These are phyloP conservation scores for Metschnikowia similis DNA, from an alignment of 805 yeast species.

Conservation along the genomic window DNA sequence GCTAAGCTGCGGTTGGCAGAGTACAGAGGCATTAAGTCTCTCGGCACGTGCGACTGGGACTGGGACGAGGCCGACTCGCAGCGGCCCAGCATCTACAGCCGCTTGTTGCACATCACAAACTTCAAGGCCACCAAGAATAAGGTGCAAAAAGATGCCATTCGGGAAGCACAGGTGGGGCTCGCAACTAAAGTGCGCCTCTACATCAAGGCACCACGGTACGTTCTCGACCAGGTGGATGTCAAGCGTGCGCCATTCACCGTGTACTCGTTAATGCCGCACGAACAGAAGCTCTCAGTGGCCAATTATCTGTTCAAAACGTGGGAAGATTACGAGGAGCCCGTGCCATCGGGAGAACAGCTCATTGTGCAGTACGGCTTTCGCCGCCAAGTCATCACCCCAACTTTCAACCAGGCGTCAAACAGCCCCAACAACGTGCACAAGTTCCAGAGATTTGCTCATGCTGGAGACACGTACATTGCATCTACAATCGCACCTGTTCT, in stretches of 20 bases:
- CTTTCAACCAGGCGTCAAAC: constrained; percentile 74
- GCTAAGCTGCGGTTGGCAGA: constrained; percentile 72
- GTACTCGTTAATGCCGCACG: constrained; percentile 77
- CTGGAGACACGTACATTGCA: constrained; percentile 65
- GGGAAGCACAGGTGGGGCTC: constrained; percentile 37
- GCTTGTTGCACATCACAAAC: constrained; percentile 69
- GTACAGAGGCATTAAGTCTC: constrained; percentile 83
- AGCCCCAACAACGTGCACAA: constrained; percentile 84
- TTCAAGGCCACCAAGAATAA: constrained; percentile 72
- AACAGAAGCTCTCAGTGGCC: constrained; percentile 78
- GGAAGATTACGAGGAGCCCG: constrained; percentile 84
- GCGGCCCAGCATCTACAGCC: constrained; percentile 74
- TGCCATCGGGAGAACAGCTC: constrained; percentile 76
- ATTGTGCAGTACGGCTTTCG: constrained; percentile 93
- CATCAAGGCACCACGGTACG: constrained; percentile 51
- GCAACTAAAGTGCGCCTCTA: constrained; percentile 64
- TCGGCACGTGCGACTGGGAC: constrained; percentile 83
- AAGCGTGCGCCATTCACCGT: constrained; percentile 51
- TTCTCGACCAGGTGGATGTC: constrained; percentile 43
- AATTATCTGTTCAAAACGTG: constrained; percentile 81
- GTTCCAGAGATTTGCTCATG: constrained; percentile 77
- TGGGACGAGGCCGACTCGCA: constrained; percentile 74
- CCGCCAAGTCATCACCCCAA: constrained; percentile 75
- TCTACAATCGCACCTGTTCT: constrained; percentile 85
- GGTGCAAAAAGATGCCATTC: constrained; percentile 54